Conservation (phyloP, 2,329 filamentous ascomycete genomes). For the Claviceps sorghi region DNA sequence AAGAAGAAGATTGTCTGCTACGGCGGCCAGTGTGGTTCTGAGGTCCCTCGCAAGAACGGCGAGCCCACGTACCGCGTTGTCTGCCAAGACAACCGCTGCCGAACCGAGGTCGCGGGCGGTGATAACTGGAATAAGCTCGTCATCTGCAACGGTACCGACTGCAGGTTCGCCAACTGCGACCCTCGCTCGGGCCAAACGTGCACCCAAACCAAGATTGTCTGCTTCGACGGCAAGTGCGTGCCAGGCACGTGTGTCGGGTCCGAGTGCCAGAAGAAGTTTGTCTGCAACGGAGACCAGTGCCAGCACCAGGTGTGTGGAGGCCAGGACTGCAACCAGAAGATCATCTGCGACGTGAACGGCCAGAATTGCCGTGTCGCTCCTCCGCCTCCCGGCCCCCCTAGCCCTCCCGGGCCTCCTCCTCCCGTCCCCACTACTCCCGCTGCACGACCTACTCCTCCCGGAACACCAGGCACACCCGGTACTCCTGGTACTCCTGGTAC, state of each 20-base stretch:
- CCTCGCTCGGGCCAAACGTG: conserved; percentile 8
- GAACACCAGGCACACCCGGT: too few species aligned
- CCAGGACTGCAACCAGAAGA: conserved; percentile 17
- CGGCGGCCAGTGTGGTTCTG: conserved; percentile 18
- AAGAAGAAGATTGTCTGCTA: conserved; percentile 22
- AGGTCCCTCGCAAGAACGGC: conserved; percentile 15
- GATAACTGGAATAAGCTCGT: conserved; percentile 17
- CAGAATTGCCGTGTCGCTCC: conserved; percentile 9
- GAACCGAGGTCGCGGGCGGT: conserved; percentile 12
- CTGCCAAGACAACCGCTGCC: conserved; percentile 17
- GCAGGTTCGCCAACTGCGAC: conserved; percentile 14
- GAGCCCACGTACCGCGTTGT: conserved; percentile 16
- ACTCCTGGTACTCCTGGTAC: too few species aligned
- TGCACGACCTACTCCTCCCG: too few species aligned
- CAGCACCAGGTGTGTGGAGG: conserved; percentile 16
- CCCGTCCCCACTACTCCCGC: too few species aligned
- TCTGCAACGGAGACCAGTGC: conserved; percentile 19
- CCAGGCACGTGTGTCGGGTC: conserved; percentile 15
- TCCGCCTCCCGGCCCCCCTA: conserved; percentile 2
- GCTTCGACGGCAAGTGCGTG: conserved; percentile 18
- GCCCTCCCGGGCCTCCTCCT: background rate
- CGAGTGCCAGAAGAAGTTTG: conserved; percentile 19
- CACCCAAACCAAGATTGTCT: conserved; percentile 18
- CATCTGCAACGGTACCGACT: conserved; percentile 15
- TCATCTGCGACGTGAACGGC: conserved; percentile 13